A percentile compares a stretch with the other conserved stretches of the same genome.
These are phyloP conservation scores for Boletus rex-veris DNA, from an alignment of 768 basidiomycete species.

Conservation along the genomic window DNA sequence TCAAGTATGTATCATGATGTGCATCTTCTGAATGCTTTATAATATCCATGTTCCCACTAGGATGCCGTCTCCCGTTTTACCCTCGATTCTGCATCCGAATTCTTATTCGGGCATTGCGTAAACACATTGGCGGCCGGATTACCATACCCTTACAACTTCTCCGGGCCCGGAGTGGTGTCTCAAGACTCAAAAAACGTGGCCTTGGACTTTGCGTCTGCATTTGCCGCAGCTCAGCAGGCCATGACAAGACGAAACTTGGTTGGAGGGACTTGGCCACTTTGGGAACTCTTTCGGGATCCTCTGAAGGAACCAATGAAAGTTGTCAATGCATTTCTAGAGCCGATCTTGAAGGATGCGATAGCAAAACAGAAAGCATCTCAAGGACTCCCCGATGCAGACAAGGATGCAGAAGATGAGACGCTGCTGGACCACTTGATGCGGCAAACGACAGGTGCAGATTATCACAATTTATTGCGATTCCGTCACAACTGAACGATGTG, in stretches of 20 bases:
- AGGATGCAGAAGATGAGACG: slow-evolving; percentile 33
- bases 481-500: background rate
- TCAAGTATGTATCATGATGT: slow-evolving; percentile 38
- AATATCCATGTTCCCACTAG: slow-evolving; percentile 14
- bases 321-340: slow-evolving; percentile 38
- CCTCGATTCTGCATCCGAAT: slow-evolving; percentile 52
- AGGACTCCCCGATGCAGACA: background rate
- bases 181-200: slow-evolving; percentile 10
- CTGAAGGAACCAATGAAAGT: slow-evolving; percentile 34
- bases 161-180: slow-evolving; percentile 2
- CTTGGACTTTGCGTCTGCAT: slow-evolving; percentile 33
- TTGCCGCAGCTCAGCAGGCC: slow-evolving; percentile 31
- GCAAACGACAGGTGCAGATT: slow-evolving; percentile 34
- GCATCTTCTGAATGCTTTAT: background rate
- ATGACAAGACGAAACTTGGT: slow-evolving; percentile 27
- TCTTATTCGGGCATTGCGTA: slow-evolving; percentile 46
- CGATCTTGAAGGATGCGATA: slow-evolving; percentile 38
- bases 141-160: slow-evolving; percentile 35
- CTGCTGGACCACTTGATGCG: slow-evolving; percentile 40
- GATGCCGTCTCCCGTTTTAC: slow-evolving; percentile 47
- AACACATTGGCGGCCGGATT: slow-evolving; percentile 36
- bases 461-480: background rate
- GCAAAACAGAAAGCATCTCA: slow-evolving; percentile 17
- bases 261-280: slow-evolving; percentile 40
- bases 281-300: slow-evolving; percentile 35